phyloP scores from a whole-genome alignment of 1,284 basidiomycete genomes.

The Fomes fomentarius region DNA sequence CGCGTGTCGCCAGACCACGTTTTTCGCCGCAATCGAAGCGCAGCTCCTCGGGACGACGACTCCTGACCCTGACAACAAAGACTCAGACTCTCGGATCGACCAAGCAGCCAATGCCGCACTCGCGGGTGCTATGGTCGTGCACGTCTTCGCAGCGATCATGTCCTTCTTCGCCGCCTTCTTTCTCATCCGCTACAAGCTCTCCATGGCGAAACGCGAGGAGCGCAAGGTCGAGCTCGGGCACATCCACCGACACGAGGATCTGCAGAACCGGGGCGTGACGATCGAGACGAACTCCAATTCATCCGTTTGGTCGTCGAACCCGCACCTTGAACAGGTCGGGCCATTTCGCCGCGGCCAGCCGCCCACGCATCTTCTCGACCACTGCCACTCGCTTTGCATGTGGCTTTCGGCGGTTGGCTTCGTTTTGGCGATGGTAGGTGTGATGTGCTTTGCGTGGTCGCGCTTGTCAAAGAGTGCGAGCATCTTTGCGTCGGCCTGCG shows the following conservation, averaged over 20 bases:
- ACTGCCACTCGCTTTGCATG: constrained; percentile 54
- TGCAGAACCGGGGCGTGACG: neutral
- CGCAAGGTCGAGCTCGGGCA: constrained; percentile 21
- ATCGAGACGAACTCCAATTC: constrained; percentile 1
- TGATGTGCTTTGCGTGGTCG: constrained; percentile 55
- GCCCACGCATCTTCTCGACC: constrained; percentile 50
- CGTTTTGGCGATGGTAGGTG: constrained; percentile 50
- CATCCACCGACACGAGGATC: neutral
- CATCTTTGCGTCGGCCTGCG: constrained; percentile 44
- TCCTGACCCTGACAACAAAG: constrained; percentile 28
- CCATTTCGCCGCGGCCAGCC: constrained; percentile 37
- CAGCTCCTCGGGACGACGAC: constrained; percentile 50
- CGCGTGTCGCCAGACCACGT: constrained; percentile 53
- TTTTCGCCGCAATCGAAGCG: constrained; percentile 63
- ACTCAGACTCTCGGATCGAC: constrained; percentile 23
- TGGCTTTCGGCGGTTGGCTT: constrained; percentile 54
- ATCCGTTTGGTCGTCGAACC: constrained; percentile 39
- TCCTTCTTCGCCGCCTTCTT: constrained; percentile 63
- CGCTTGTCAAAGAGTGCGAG: constrained; percentile 45
- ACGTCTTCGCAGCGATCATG: constrained; percentile 59
- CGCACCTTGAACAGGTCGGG: constrained; percentile 44
- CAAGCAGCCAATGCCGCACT: constrained; percentile 50
- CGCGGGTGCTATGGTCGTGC: constrained; percentile 54
- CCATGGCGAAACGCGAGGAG: constrained; percentile 50
- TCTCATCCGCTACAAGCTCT: constrained; percentile 56